Evolutionary conservation across 805 yeast genomes (phyloP), one percentile per base, ranked within the genome.

Genomic region (Soucietia sequanensis): DNA sequence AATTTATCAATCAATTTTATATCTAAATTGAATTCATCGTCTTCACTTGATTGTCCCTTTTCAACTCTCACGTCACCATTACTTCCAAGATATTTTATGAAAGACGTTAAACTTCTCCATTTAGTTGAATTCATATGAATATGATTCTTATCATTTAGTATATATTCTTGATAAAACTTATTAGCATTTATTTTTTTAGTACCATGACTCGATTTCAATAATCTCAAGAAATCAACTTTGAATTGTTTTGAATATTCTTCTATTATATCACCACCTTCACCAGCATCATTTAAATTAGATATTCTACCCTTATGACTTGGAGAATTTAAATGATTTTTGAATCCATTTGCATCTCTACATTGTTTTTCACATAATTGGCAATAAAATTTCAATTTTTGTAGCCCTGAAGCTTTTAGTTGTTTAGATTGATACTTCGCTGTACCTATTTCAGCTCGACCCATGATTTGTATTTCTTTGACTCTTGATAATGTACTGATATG

Each of bases 331-430:
- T 93, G 99, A 50, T 91, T 84, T 50, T 84, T 83, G 67, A 85
- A 93, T 17, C 99, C 99, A 61, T 93, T 91, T 43, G 85, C 95
- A 56, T 95, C 99, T 36, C 97, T 67, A 56, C 98, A 90, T 62
- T 93, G 99, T 52, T 91, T 88, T 54, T 74, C 78, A 52, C 99
- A 93, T 3, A 87, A 72, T 56, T 84, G 98, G 58, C 99, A 93
- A 60, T 89, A 95, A 72, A 78, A 91, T 41, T 78, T 72, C 34
- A 93, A 75, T 52, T 85, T 81, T 60, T 90, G 97, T 17, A 90
- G 78, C 2, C 98, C 98, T 31, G 76, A 70, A 17, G 87, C 78
- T 61, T 85, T 86, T 72, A 86, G 73, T 56, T 82, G 80, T 50
- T 85, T 87, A 20, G 91, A 73, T 32, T 83, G 65, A 56, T 76